phyloP scores from a whole-genome alignment of 106 monocot species.

The Apostasia shenzhenica region DNA sequence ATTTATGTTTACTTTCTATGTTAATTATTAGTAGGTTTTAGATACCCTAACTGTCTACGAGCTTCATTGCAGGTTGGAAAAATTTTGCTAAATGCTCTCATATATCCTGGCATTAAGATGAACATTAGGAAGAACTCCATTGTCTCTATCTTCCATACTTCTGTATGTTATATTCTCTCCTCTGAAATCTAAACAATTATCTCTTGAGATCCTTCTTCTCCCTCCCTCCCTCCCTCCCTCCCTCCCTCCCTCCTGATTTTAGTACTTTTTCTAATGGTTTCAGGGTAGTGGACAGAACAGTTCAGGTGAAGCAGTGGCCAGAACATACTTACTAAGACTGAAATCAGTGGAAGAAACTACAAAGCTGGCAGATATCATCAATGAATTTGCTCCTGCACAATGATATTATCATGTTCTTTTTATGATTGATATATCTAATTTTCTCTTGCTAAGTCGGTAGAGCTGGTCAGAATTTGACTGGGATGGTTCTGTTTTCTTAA shows the following conservation, averaged over 20 bases:
- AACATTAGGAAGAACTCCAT: slow-evolving; percentile 81
- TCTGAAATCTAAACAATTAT: background rate
- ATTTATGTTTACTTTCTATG: too few relatives aligned
- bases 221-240: too few relatives aligned
- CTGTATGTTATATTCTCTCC: slow-evolving; percentile 20
- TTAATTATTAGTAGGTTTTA: too few relatives aligned
- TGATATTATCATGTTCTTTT: slow-evolving; percentile 5
- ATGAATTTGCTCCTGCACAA: slow-evolving; percentile 59
- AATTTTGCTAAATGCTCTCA: slow-evolving; percentile 85
- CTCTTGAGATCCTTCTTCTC: too few relatives aligned
- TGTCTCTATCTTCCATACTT: slow-evolving; percentile 77
- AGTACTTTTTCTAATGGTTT: background rate
- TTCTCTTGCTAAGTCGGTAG: too few relatives aligned
- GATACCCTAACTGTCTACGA: too few relatives aligned
- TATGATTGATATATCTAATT: too few relatives aligned
- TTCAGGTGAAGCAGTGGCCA: slow-evolving; percentile 34
- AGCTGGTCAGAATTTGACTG: too few relatives aligned
- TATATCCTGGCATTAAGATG: slow-evolving; percentile 84
- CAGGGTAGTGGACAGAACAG: slow-evolving; percentile 21
- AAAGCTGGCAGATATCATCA: slow-evolving; percentile 59
- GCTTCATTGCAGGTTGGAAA: slow-evolving; percentile 63
- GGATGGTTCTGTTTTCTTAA: too few relatives aligned
- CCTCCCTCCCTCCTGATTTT: too few relatives aligned
- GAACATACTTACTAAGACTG: slow-evolving; percentile 61
- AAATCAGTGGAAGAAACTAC: slow-evolving; percentile 73